phyloP scores from a whole-genome alignment of 179 eudicot genomes.

The Beta macrorhiza region DNA sequence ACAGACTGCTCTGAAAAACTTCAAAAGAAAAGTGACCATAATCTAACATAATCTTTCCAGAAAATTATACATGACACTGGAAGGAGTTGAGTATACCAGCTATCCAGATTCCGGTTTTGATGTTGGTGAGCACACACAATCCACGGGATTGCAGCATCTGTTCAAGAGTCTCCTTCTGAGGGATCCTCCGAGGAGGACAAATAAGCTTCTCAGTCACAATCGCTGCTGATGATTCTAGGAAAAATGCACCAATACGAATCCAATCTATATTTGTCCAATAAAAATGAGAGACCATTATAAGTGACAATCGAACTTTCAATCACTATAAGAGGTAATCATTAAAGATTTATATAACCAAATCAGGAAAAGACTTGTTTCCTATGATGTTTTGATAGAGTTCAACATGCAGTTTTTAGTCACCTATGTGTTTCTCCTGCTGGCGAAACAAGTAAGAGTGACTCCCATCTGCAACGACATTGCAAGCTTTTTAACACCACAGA shows the following conservation, averaged over 20 bases:
- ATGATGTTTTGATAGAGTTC: background rate
- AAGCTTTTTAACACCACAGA: background rate
- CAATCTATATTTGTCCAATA: slow-evolving; percentile 49
- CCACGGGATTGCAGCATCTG: slow-evolving; percentile 51
- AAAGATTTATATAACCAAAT: background rate
- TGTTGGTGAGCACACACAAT: slow-evolving; percentile 56
- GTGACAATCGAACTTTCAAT: background rate
- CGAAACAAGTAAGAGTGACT: slow-evolving; percentile 72
- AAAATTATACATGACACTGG: background rate
- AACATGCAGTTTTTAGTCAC: slow-evolving; percentile 28
- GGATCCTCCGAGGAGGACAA: slow-evolving; percentile 35
- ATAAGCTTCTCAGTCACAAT: slow-evolving; percentile 59
- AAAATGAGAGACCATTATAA: background rate
- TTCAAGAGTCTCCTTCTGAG: slow-evolving; percentile 33
- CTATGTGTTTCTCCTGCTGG: slow-evolving; percentile 87
- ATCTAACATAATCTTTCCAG: background rate
- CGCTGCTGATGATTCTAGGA: slow-evolving; percentile 55
- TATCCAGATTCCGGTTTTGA: slow-evolving; percentile 86
- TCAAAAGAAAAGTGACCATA: background rate
- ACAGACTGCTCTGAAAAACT: background rate
- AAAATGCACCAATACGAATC: slow-evolving; percentile 81
- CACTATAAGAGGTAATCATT: no score
- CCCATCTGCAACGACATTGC: slow-evolving; percentile 60
- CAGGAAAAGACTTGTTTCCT: background rate
- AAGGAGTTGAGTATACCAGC: slow-evolving; percentile 49